These are phyloP conservation scores for Stramenopiles sp. DNA, from an alignment of 352 stramenopile species.

Conservation along the genomic window DNA sequence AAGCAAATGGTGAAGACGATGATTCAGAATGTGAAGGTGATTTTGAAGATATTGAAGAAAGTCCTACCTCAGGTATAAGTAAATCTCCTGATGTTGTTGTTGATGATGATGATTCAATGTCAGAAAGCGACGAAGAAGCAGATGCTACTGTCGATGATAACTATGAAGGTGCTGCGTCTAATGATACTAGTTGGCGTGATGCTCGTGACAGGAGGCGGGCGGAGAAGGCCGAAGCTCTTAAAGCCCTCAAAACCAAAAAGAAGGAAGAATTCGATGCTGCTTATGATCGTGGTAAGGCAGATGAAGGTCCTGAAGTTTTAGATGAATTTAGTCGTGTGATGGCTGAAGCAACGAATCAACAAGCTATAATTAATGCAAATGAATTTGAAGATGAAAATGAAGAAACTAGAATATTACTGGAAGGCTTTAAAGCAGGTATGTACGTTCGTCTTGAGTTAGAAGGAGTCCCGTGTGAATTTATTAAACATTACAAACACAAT, in stretches of 20 bases:
- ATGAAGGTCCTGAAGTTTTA: slow-evolving; percentile 17
- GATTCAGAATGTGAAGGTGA: no score
- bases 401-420: slow-evolving; percentile 43
- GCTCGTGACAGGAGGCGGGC: slow-evolving; percentile 17
- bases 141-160: slow-evolving; percentile 18
- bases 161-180: slow-evolving; percentile 17
- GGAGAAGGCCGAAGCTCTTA: slow-evolving; percentile 20
- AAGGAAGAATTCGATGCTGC: slow-evolving; percentile 28
- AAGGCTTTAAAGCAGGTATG: slow-evolving; percentile 71
- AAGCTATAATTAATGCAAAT: slow-evolving; percentile 30
- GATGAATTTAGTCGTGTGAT: slow-evolving; percentile 10
- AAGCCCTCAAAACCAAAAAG: slow-evolving; percentile 51
- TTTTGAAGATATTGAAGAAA: no score
- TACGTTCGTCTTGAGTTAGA: slow-evolving; percentile 90
- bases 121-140: no score
- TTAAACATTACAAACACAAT: slow-evolving; percentile 58
- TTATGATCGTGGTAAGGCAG: slow-evolving; percentile 19
- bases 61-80: no score
- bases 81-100: no score
- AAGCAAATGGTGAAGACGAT: no score
- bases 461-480: slow-evolving; percentile 58
- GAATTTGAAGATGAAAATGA: slow-evolving; percentile 80
- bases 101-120: no score
- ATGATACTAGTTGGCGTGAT: slow-evolving; percentile 12
- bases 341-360: slow-evolving; percentile 17